Evolutionary conservation across 2,329 filamentous ascomycete genomes (phyloP), one percentile per base, ranked within the genome.

Genomic region (Cephalotrichum gorgonifer): DNA sequence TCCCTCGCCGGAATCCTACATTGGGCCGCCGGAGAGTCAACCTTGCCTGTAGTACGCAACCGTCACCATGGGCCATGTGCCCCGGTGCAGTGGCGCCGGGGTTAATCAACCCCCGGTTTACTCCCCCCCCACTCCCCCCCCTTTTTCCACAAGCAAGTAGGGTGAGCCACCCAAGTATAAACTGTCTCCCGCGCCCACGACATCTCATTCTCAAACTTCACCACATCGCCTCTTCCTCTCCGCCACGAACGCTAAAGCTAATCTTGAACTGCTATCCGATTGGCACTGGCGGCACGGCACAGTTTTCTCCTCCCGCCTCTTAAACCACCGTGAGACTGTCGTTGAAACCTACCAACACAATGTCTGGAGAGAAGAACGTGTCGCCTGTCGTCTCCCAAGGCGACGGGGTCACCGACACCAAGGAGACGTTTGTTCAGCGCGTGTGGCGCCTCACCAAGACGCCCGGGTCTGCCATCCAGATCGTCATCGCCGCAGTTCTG

Each of bases 381-480:
- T 47, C 45, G 14, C 45, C 45, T 22, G 45, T 47, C 23, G 9
- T 26, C 25, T 47, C 45, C 3, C 31, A 47, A 25, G 44, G 14
- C 33, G 45, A 39, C 25, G 45, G 45, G 33, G 45, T 41, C 17
- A 26, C 26, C 23, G 11, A n/a, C 14, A 23, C 45, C n/a, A 43
- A 48, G 39, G 41, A 48, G 39, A 43, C 26, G n/a, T 43, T 48
- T 28, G 35, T 17, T 7, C 38, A 38, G 27, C 26, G 30, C 15
- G 11, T 48, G n/a, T 66, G 62, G 55, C 65, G 64, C 61, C 56
- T 68, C 51, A 57, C 60, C 3, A 54, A 71, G 45, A 60, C 64
- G 47, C 66, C 67, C 1, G 73, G 71, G 6, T 72, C 69, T 1
- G 71, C 71, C 25, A 55, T 69, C 42, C 74, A 76, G 54, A 76